Evolutionary conservation across 2,329 filamentous ascomycete species (phyloP), one percentile per base, ranked within the genome.

Genomic region (Harringtonia lauricola): DNA sequence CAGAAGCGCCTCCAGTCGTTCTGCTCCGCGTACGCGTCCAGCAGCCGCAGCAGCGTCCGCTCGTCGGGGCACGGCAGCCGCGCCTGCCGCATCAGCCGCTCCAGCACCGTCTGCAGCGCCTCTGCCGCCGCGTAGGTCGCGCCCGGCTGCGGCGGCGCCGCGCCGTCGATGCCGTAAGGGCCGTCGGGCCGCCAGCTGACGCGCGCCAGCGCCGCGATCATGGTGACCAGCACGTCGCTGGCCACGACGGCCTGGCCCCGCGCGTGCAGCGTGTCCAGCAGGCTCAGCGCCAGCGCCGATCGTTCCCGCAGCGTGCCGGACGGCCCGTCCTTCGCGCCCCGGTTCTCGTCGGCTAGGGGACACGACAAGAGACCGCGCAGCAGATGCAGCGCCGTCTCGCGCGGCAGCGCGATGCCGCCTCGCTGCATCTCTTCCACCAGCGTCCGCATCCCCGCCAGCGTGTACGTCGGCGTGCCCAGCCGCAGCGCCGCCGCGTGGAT

Each of bases 1-100:
- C 76, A 83, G 53, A 84, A 76, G 7, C 64, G 62, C 15, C 67
- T 57, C 68, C 76, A 81, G 50, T 77, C 62, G 17, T 56, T 53
- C 46, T 65, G 64, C 18, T 52, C 49, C 6, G 72, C 65, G 49
- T 76, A 71, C 2, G 64, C 61, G 3, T 57, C 51, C 60, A 76
- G 60, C 30, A 77, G 59, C 17, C 59, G 59, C 36, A 62, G 55
- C 10, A 66, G 56, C 39, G 64, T 57, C 4, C 49, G 43, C 22
- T 66, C 61, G 19, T 55, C 50, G 40, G 65, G 64, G n/a, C 65
- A 63, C 3, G 62, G 56, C 24, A 61, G 52, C 14, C 58, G 52
- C 4, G 57, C 57, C 39, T 66, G 60, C 0, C 58, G 48, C n/a
- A 71, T 55, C 4, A 76, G 56, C 4, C 57, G 52, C 49, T 72